Base-by-base conservation (phyloP, 2,329 filamentous ascomycete species). In the Davidsoniella australis region DNA sequence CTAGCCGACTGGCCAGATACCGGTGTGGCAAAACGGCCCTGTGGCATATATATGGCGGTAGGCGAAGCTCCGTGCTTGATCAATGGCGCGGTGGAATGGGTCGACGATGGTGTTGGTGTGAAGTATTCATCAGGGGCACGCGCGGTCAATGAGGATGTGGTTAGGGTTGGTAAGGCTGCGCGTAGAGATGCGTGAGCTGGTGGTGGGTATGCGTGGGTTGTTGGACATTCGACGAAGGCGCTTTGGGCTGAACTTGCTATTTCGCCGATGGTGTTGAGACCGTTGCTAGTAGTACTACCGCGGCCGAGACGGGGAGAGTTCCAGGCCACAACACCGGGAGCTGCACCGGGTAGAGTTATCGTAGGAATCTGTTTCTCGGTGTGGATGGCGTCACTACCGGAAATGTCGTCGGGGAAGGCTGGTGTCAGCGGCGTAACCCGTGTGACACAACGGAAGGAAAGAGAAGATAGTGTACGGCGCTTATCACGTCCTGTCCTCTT, bases 401-500 rank as follows among this genome's bases (percentile, higher is more conserved):
- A 12, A 3, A 8, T 10, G 16, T 20, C n/a, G 2, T 29, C n/a
- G n/a, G 50, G 41, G 38, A 66, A 65, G 37, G 58, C 57, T 0
- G 67, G 64, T 1, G 64, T 65, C 14, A 62, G 58, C 1, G 65
- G 64, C 7, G 63, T 63, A 20, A 69, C 58, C 48, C 65, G 66
- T 0, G 69, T 66, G 51, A 71, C 68, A 60, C 72, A 74, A 29
- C 66, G 66, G 59, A 74, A 75, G 1, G 68, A 72, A 24, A 74
- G 63, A 4, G 68, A 65, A 0, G 71, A 73, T 12, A 58, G 57
- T n/a, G 63, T 63, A 12, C 62, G 64, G 53, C 62, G 59, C 14
- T 56, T 54, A 17, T 33, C 29, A 33, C 29, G 29, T 12, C 8
- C 29, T 33, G 29, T 9, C 12, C 29, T 33, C 29, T 33, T 12